Evolutionary conservation across 768 basidiomycete genomes (phyloP).

Genomic region (Boletus tomentosulus): DNA sequence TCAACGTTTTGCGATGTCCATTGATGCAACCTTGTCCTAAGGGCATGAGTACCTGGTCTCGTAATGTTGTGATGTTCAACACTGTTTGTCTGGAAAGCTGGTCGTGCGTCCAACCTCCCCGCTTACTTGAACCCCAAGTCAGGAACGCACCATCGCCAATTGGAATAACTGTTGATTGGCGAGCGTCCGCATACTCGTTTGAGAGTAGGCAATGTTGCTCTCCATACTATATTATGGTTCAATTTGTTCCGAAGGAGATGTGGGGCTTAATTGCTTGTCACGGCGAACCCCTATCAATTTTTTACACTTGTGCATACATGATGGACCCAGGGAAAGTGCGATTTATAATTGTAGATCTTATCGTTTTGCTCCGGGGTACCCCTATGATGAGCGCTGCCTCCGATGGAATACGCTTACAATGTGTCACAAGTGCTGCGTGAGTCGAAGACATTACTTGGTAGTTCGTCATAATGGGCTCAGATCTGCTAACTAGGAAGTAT

Average conservation of each 20-base stretch:
- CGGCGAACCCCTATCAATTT: not conserved
- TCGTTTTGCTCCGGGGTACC: not conserved
- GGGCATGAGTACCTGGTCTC: not conserved
- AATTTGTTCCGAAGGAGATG: slow-evolving; percentile 16
- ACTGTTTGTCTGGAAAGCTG: not conserved
- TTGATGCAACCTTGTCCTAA: slow-evolving; percentile 15
- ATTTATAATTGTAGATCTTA: not conserved
- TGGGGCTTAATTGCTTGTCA: slow-evolving; percentile 20
- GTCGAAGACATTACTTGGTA: too few relatives aligned
- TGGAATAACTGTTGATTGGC: not conserved
- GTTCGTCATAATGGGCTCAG: too few relatives aligned
- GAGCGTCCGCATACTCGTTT: not conserved
- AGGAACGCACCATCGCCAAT: slow-evolving; percentile 1
- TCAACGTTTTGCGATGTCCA: slow-evolving; percentile 19
- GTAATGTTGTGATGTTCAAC: slow-evolving; percentile 6
- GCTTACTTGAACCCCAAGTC: not conserved
- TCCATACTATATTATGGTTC: slow-evolving; percentile 2
- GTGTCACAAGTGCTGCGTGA: too few relatives aligned
- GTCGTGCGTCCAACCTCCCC: not conserved
- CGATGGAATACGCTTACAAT: not conserved
- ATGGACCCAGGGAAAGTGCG: not conserved
- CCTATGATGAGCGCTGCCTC: not conserved
- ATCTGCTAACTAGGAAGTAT: too few relatives aligned
- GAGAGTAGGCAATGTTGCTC: not conserved
- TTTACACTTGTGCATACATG: not conserved